Evolutionary conservation across 2,329 filamentous ascomycete genomes (phyloP), one percentile per base, ranked within the genome.

Genomic region (Fusarium armeniacum): DNA sequence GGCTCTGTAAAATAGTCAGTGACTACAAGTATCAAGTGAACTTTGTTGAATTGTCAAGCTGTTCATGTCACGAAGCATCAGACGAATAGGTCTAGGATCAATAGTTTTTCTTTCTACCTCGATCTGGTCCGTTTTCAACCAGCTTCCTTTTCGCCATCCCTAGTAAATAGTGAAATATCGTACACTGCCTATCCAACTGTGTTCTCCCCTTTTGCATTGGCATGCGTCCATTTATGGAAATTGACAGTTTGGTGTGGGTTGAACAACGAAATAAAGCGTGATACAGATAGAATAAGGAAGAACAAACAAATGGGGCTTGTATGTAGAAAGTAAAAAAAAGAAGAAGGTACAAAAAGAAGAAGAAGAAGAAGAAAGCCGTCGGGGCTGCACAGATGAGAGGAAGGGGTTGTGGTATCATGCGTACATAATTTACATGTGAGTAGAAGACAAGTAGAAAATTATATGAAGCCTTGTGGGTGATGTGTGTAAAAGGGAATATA

Each of bases 341-440:
- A 59, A 43, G 41, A 59, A 43, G 38, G 49, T 58, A 54, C 49
- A 65, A 58, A 38, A 51, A 52, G 32, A 36, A 50, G n/a, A 24
- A 51, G 18, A 57, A 33, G 30, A 54, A 26, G 24, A 26, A 59
- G 28, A 59, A 59, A 68, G 55, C 64, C 52, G 64, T 71, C 45
- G 32, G 47, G 43, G 67, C 63, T 46, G 28, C 22, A 52, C 35
- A 52, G 53, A 54, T 64, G 56, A 51, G 57, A 56, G 43, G 57
- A 60, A 65, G 49, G 41, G 43, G 35, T 46, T 64, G 59, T 74
- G 71, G 65, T 70, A 72, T 70, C 69, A 67, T 73, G 64, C 62
- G 63, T 72, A 69, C 64, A 66, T 56, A 69, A 57, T 61, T 62
- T 33, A 53, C 67, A 71, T 65, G 52, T 65, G 51, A 59, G 70